A percentile compares a stretch with the other conserved stretches of the same genome.
Evolutionary conservation across 352 stramenopile genomes (phyloP).

Genomic region (Pythium aquatile): DNA sequence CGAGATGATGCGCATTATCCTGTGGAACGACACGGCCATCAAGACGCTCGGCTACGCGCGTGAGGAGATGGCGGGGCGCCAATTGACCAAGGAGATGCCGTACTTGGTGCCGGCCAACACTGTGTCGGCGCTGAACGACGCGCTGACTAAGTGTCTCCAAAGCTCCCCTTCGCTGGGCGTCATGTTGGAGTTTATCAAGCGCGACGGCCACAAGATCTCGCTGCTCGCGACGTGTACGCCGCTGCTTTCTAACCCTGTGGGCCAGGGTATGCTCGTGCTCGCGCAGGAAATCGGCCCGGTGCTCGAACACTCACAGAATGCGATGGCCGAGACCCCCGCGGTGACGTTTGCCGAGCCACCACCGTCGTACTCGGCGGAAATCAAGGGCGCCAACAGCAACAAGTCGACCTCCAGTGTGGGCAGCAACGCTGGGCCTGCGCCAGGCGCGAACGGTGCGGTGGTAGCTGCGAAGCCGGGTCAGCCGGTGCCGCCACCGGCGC

Average conservation of each 20-base stretch:
- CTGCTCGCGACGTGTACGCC: conserved; percentile 71
- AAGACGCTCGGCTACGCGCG: conserved; percentile 67
- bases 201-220: conserved; percentile 58
- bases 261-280: conserved; percentile 79
- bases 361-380: conserved; percentile 4
- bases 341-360: conserved; percentile 35
- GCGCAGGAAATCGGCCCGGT: conserved; percentile 64
- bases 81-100: conserved; percentile 66
- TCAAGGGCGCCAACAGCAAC: conserved; percentile 10
- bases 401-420: conserved; percentile 15
- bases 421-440: conserved; percentile 18
- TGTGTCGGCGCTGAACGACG: conserved; percentile 49
- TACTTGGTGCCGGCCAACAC: conserved; percentile 65
- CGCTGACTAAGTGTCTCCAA: conserved; percentile 59
- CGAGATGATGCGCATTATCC: conserved; percentile 81
- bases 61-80: conserved; percentile 79
- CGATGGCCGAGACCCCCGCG: conserved; percentile 49
- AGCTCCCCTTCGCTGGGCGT: conserved; percentile 47
- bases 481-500: conserved; percentile 3
- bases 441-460: conserved; percentile 7
- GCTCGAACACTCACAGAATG: conserved; percentile 21
- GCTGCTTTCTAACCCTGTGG: conserved; percentile 69
- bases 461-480: conserved; percentile 1
- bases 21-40: conserved; percentile 84
- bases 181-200: conserved; percentile 59